Base-by-base conservation (phyloP, 192 early-diverging fungal species). In the Cetraspora pellucida region DNA sequence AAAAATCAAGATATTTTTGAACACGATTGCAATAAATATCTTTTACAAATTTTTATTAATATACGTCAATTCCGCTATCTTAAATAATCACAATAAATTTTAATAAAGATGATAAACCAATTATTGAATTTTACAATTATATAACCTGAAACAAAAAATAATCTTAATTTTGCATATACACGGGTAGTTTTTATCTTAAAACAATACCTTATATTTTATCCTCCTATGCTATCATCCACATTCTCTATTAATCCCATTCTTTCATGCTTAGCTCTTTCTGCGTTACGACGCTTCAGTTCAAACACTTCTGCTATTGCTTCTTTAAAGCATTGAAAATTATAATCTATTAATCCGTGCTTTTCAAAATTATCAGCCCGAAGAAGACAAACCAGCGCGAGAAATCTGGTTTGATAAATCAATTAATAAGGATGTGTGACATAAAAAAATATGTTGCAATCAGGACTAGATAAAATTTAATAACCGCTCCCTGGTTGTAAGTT, bases 261-360 rank as follows among this genome's bases (percentile, higher is more conserved):
- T 65, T 84, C 79, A 9, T 80, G 68, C 43, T 78, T 64, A 5
- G 75, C 66, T 17, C 81, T 72, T 46, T 85, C 82, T 1, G 81
- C 75, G 54, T 45, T 66, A 49, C 25, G 50, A 25, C 84, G 63
- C 74, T 83, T 82, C 45, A 90, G 80, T 66, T 90, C 85, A 86
- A 95, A 93, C 7, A 96, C 93, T 43, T 95, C 90, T 50, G 89
- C 84, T 68, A 96, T 88, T 27, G 93, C 92, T 70, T 95, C 88
- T 66, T 89, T 87, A 81, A 95, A 94, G 66, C 90, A 90, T 44
- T 89, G 83, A 77, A 96, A 94, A 79, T 96, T 96, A 78, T 92
- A 96, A 79, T 96, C 94, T 64, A 96, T 89, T 80, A 96, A 74
- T 13, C 93, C 95, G 67, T 87, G 86, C 72, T 93, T 92, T 75